Evolutionary conservation across 1,284 basidiomycete genomes (phyloP).

Genomic region (Cystobasidium pallidum): DNA sequence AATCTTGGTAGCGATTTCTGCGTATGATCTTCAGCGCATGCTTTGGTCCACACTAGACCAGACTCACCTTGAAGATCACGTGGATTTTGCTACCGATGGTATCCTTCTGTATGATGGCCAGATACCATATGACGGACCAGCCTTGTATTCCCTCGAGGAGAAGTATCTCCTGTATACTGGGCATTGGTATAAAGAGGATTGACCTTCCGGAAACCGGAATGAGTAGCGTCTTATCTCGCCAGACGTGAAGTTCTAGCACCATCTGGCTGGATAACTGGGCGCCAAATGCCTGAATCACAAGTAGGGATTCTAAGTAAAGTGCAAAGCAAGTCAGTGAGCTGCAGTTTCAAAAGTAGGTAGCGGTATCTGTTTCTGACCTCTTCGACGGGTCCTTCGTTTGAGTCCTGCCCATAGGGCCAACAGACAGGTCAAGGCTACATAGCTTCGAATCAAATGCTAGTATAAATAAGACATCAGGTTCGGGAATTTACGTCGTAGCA

Average conservation of each 20-base stretch:
- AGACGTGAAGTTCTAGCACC: not conserved
- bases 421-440: not conserved
- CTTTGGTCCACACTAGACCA: not conserved
- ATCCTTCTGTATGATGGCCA: conserved; percentile 17
- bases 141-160: conserved; percentile 37
- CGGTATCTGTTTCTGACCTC: not conserved
- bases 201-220: conserved; percentile 1
- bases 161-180: conserved; percentile 25
- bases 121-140: conserved; percentile 40
- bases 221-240: not conserved
- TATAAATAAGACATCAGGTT: not conserved
- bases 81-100: conserved; percentile 4
- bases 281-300: conserved; percentile 17
- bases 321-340: not conserved
- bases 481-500: not conserved
- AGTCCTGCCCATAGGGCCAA: not conserved
- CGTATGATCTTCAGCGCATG: not conserved
- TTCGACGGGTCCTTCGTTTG: not conserved
- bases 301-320: conserved; percentile 9
- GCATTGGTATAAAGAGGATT: conserved; percentile 20
- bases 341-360: not conserved
- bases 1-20: conserved; percentile 3
- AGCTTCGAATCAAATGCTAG: not conserved
- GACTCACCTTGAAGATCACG: conserved; percentile 31
- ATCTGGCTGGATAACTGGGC: conserved; percentile 21